These are phyloP conservation scores for Botrytis paeoniae DNA, from an alignment of 2,329 filamentous ascomycete species.

Conservation along the genomic window DNA sequence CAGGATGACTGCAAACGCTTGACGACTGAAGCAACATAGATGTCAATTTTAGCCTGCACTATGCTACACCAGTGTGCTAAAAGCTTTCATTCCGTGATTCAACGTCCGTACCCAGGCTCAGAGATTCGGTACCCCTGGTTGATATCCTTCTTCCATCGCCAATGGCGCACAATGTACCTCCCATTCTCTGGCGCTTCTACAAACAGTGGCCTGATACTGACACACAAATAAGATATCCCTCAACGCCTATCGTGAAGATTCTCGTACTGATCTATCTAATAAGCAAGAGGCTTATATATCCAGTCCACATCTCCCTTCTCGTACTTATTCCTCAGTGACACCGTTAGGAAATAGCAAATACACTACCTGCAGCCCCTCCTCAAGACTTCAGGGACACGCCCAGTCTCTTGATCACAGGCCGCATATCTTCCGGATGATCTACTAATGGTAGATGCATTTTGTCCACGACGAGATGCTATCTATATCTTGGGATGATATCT, in stretches of 20 bases:
- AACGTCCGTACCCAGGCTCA: not conserved
- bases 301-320: not conserved
- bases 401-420: not conserved
- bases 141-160: not conserved
- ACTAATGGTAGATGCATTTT: not conserved
- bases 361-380: no score
- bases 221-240: not conserved
- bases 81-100: not conserved
- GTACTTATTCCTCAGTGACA: not conserved
- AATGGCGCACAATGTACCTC: not conserved
- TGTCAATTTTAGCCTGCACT: not conserved
- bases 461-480: not conserved
- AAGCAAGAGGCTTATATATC: not conserved
- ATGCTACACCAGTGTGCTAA: not conserved
- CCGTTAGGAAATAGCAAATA: not conserved
- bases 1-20: no score
- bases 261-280: not conserved
- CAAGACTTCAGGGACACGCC: not conserved
- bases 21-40: no score
- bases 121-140: not conserved
- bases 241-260: not conserved
- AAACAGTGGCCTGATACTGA: not conserved
- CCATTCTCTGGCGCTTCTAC: not conserved
- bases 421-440: not conserved
- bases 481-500: not conserved